Conservation (phyloP, 2,329 filamentous ascomycete species). For the Seiridium unicorne region DNA sequence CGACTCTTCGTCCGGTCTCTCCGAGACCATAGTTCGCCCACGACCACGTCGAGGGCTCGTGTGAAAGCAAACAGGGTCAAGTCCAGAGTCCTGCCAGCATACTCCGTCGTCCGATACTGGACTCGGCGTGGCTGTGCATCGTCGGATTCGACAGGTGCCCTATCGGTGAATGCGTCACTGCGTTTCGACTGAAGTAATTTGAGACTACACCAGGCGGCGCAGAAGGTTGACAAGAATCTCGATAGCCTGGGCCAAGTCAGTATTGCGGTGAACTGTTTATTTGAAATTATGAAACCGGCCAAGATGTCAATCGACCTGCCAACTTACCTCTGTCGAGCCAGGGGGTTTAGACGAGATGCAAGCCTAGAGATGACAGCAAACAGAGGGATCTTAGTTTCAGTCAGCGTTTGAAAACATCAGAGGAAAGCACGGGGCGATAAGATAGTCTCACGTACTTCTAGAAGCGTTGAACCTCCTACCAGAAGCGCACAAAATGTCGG, state of each 20-base stretch:
- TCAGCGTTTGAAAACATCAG: conserved; percentile 4
- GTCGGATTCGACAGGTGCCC: conserved; percentile 27
- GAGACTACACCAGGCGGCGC: conserved; percentile 57
- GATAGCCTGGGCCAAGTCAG: conserved; percentile 42
- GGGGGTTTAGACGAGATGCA: conserved; percentile 4
- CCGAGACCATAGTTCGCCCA: conserved; percentile 63
- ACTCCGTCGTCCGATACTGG: conserved; percentile 18
- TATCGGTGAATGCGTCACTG: conserved; percentile 41
- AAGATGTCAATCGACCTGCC: neutral
- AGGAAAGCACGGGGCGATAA: neutral
- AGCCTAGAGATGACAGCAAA: conserved; percentile 3
- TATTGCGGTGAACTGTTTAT: neutral
- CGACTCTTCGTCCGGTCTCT: conserved; percentile 39
- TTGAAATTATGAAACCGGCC: conserved; percentile 2
- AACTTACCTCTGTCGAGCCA: conserved; percentile 31
- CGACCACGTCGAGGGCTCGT: conserved; percentile 69
- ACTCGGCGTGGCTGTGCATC: conserved; percentile 13
- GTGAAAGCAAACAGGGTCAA: conserved; percentile 76
- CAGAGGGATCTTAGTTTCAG: conserved; percentile 1
- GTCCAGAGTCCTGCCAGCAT: conserved; percentile 74
- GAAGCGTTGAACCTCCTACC: conserved; percentile 58
- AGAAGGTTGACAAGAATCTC: conserved; percentile 56
- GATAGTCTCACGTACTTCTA: conserved; percentile 47
- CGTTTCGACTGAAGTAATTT: conserved; percentile 56
- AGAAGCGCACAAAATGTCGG: conserved; percentile 62